phyloP scores from a whole-genome alignment of 148 eudicot genomes.

The Arctostaphylos glauca region DNA sequence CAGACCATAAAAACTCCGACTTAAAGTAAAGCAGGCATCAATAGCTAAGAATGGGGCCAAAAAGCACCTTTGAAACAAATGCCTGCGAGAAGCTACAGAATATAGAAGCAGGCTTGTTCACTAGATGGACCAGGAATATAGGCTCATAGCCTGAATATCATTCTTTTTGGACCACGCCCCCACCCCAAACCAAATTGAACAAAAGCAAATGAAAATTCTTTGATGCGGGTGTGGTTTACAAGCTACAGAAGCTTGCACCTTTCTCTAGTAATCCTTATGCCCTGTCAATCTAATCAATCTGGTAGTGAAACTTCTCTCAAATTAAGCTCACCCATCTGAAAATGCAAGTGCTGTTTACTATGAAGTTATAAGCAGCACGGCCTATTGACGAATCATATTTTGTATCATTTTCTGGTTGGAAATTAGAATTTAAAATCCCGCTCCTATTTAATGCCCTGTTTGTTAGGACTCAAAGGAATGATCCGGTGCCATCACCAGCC shows the following conservation, averaged over 20 bases:
- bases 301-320: neutral
- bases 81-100: too few relatives aligned
- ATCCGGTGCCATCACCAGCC: too few relatives aligned
- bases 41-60: too few relatives aligned
- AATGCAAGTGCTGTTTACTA: neutral
- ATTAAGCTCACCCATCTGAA: neutral
- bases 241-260: neutral
- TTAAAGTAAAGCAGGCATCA: too few relatives aligned
- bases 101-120: neutral
- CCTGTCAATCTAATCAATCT: neutral
- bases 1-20: too few relatives aligned
- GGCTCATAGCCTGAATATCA: neutral
- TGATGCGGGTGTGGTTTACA: neutral
- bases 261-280: slow-evolving; percentile 1
- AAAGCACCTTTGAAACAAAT: too few relatives aligned
- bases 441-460: neutral
- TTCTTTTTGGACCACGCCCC: neutral
- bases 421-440: neutral
- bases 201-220: neutral
- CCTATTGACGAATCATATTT: neutral
- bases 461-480: too few relatives aligned
- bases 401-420: neutral
- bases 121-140: neutral
- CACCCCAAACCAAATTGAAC: neutral
- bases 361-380: neutral